A percentile compares a stretch with the other conserved stretches of the same genome.
Evolutionary conservation across 1,284 basidiomycete genomes (phyloP).

Genomic region (Ceratobasidium papillatum): DNA sequence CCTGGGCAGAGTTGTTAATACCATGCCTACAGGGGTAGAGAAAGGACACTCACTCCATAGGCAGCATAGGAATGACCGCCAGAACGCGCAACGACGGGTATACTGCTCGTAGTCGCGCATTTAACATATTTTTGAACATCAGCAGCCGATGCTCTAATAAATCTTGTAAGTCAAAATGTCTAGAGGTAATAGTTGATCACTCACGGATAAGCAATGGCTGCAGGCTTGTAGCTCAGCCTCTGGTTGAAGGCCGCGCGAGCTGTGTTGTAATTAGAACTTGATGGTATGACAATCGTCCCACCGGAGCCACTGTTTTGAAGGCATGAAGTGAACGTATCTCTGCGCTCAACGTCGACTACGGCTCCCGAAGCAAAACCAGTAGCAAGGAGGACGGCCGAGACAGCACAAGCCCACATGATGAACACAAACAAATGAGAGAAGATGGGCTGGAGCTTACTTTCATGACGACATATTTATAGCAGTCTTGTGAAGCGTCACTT

Average conservation of each 20-base stretch:
- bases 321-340: constrained; percentile 24
- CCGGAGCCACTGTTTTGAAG: constrained; percentile 7
- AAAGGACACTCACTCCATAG: constrained; percentile 40
- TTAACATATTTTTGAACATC: constrained; percentile 43
- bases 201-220: constrained; percentile 45
- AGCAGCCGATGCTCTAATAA: constrained; percentile 16
- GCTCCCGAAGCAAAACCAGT: neutral
- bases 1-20: neutral
- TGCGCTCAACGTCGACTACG: constrained; percentile 2
- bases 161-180: neutral
- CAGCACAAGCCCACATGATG: constrained; percentile 22
- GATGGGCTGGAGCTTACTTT: neutral
- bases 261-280: constrained; percentile 1
- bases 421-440: neutral
- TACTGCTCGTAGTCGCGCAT: constrained; percentile 40
- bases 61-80: constrained; percentile 46
- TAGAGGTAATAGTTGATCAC: neutral
- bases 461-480: constrained; percentile 14
- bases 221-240: constrained; percentile 40
- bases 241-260: constrained; percentile 40
- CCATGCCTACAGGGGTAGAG: neutral
- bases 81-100: constrained; percentile 44
- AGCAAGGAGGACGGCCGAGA: constrained; percentile 5
- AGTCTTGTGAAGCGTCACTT: neutral
- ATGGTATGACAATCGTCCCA: neutral